Percentiles rank a stretch among this genome's conserved stretches.
Evolutionary conservation across 2,329 filamentous ascomycete genomes (phyloP).

Genomic region (Pseudopithomyces chartarum): DNA sequence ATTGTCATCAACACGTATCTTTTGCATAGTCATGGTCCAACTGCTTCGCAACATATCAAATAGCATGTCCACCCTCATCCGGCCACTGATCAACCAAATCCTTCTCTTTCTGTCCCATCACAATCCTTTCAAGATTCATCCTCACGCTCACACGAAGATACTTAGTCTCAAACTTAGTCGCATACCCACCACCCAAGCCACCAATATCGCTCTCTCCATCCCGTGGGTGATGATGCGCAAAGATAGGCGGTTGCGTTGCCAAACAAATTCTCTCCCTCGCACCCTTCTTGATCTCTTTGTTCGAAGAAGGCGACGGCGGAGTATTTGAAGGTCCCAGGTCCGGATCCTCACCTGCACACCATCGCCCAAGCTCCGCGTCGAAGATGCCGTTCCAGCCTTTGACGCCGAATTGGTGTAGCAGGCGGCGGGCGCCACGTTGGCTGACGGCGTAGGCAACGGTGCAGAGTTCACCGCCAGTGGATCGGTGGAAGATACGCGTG

Average conservation of each 20-base stretch:
- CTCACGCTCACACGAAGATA: constrained; percentile 37
- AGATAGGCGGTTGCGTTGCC: constrained; percentile 33
- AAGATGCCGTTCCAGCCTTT: constrained; percentile 38
- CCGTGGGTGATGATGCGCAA: constrained; percentile 37
- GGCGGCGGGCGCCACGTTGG: constrained; percentile 35
- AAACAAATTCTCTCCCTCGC: constrained; percentile 31
- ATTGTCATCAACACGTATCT: too few relatives aligned
- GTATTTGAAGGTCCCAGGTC: constrained; percentile 17
- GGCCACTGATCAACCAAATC: constrained; percentile 38
- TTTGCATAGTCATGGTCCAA: too few relatives aligned
- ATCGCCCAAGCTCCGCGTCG: constrained; percentile 33
- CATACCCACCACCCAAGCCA: constrained; percentile 37
- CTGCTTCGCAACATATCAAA: background rate
- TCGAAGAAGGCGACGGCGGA: background rate
- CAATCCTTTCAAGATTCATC: constrained; percentile 37
- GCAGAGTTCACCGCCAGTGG: constrained; percentile 33
- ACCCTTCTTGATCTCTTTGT: constrained; percentile 6
- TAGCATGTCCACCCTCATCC: constrained; percentile 19
- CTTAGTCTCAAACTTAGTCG: constrained; percentile 35
- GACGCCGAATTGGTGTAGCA: constrained; percentile 36
- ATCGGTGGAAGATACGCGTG: constrained; percentile 35
- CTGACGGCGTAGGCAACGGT: constrained; percentile 36
- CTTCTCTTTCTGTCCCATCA: constrained; percentile 21
- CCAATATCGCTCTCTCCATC: constrained; percentile 39
- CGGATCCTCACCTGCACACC: constrained; percentile 34